These are phyloP conservation scores for Arthroderma sp. DNA, from an alignment of 2,329 filamentous ascomycete genomes.

Conservation along the genomic window DNA sequence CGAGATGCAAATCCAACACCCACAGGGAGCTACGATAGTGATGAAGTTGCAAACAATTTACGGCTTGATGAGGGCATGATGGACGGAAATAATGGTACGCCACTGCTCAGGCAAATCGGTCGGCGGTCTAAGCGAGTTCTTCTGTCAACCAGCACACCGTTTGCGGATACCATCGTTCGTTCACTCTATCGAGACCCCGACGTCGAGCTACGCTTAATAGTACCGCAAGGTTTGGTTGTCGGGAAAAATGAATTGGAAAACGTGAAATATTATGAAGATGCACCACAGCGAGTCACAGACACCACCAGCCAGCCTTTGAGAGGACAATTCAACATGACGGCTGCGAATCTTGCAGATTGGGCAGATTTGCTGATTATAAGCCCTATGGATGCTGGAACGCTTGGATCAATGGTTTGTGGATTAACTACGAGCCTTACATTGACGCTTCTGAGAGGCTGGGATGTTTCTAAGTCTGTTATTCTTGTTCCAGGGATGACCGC, in stretches of 20 bases:
- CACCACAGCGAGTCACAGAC: conserved; percentile 21
- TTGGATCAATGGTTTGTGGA: conserved; percentile 79
- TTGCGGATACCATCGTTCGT: conserved; percentile 29
- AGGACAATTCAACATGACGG: conserved; percentile 33
- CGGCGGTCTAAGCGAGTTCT: conserved; percentile 22
- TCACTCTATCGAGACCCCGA: conserved; percentile 28
- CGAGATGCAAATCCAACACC: neutral
- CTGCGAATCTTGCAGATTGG: conserved; percentile 64
- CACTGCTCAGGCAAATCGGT: neutral
- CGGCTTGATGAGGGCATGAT: neutral
- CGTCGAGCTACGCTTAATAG: conserved; percentile 33
- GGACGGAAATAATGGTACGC: neutral
- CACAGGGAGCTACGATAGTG: neutral
- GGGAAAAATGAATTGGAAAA: conserved; percentile 22
- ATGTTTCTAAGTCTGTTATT: conserved; percentile 71
- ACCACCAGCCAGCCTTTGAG: conserved; percentile 26
- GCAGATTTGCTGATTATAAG: conserved; percentile 75
- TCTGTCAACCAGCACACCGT: conserved; percentile 30
- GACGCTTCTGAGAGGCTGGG: conserved; percentile 74
- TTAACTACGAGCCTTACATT: conserved; percentile 69
- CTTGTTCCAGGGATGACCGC: conserved; percentile 81
- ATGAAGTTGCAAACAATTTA: neutral
- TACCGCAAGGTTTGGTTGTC: conserved; percentile 22
- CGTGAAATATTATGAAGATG: conserved; percentile 31
- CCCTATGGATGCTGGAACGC: conserved; percentile 70